These are phyloP conservation scores for Phytopythium kandeliae DNA, from an alignment of 352 stramenopile species.

Conservation along the genomic window DNA sequence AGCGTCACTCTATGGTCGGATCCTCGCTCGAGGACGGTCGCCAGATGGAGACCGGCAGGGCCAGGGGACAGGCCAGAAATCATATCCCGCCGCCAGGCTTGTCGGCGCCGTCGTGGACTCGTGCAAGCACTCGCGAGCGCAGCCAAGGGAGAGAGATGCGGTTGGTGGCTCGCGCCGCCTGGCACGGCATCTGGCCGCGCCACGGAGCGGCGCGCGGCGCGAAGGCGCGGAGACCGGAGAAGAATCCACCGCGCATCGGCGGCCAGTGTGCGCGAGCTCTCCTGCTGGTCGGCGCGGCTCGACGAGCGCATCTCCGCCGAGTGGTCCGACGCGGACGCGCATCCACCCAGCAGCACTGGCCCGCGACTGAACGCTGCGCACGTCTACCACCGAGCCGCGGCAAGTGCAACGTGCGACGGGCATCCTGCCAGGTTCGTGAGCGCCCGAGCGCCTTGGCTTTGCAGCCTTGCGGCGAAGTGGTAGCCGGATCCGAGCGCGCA, in stretches of 20 bases:
- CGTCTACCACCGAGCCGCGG: background rate
- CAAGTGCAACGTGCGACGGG: constrained; percentile 7
- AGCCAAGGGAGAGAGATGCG: background rate
- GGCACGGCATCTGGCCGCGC: background rate
- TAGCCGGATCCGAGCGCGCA: background rate
- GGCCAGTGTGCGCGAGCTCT: background rate
- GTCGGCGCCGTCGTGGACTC: background rate
- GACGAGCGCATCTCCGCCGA: background rate
- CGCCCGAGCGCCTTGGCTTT: background rate
- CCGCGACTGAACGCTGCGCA: constrained; percentile 1
- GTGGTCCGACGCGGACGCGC: background rate
- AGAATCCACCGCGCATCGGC: constrained; percentile 6
- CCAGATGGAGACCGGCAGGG: background rate
- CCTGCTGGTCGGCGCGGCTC: background rate
- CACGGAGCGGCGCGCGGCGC: background rate
- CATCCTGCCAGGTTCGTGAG: too few species aligned
- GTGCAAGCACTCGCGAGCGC: too few species aligned
- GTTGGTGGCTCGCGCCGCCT: background rate
- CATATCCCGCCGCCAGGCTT: background rate
- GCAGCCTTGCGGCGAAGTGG: background rate
- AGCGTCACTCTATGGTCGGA: background rate
- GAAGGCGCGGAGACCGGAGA: background rate
- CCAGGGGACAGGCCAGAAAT: background rate
- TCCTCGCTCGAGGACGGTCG: background rate
- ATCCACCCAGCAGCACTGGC: background rate